phyloP scores from a whole-genome alignment of 768 basidiomycete genomes.

The Phlebiopsis gigantea region DNA sequence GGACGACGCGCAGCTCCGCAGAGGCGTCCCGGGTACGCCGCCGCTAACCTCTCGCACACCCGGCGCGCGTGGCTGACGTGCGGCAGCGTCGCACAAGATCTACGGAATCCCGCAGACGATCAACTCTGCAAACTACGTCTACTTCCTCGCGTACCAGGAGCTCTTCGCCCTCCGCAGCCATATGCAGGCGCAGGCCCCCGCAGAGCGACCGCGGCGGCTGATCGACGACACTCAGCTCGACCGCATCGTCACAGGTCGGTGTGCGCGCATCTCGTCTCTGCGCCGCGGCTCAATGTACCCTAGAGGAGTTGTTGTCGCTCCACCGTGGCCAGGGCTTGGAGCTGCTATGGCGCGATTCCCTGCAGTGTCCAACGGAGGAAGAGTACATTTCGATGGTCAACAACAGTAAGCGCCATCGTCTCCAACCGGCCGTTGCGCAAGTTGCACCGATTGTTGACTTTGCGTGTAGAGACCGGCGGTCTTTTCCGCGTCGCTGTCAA shows the following conservation, averaged over 20 bases:
- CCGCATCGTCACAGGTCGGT: slow-evolving; percentile 68
- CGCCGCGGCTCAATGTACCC: neutral
- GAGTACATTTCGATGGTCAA: slow-evolving; percentile 97
- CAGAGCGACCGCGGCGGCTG: slow-evolving; percentile 15
- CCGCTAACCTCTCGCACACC: neutral
- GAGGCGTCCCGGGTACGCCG: slow-evolving; percentile 77
- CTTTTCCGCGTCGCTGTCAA: slow-evolving; percentile 89
- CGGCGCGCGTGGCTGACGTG: neutral
- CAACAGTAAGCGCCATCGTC: slow-evolving; percentile 58
- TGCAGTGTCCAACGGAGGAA: slow-evolving; percentile 89
- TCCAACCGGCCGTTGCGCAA: neutral
- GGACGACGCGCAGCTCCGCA: slow-evolving; percentile 79
- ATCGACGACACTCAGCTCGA: slow-evolving; percentile 47
- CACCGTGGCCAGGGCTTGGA: slow-evolving; percentile 96
- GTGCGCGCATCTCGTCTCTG: neutral
- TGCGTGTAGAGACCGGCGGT: slow-evolving; percentile 80
- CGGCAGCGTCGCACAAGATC: slow-evolving; percentile 84
- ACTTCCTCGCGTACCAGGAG: slow-evolving; percentile 90
- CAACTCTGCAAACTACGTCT: slow-evolving; percentile 95
- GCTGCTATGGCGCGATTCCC: slow-evolving; percentile 88
- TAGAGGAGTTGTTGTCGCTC: slow-evolving; percentile 35
- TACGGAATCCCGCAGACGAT: slow-evolving; percentile 96
- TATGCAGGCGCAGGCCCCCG: slow-evolving; percentile 8
- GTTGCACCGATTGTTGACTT: neutral
- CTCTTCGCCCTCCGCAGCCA: slow-evolving; percentile 51